These are phyloP conservation scores for Neocatenulostroma microsporum DNA, from an alignment of 2,329 filamentous ascomycete genomes.

Conservation along the genomic window DNA sequence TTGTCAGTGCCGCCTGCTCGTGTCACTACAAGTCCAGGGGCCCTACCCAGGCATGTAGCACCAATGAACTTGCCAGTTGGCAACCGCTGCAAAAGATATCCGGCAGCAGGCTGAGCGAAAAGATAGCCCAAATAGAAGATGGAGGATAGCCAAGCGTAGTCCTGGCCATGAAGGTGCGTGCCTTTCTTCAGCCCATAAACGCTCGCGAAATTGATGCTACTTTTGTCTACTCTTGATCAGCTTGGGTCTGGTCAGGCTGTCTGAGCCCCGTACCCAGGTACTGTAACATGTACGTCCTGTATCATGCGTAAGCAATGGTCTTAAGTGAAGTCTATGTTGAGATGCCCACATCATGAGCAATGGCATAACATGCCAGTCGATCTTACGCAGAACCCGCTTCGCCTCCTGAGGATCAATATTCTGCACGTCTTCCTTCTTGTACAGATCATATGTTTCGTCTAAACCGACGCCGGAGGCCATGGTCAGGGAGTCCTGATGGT, in stretches of 20 bases:
- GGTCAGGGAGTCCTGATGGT: too few relatives aligned
- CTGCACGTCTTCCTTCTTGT: conserved; percentile 1
- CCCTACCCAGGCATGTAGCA: conserved; percentile 13
- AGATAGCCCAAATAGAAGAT: conserved; percentile 45
- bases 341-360: too few relatives aligned
- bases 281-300: conserved; percentile 25
- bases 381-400: conserved; percentile 22
- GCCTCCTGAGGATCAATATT: conserved; percentile 14
- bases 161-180: conserved; percentile 39
- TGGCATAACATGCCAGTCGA: conserved; percentile 24
- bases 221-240: too few relatives aligned
- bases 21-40: too few relatives aligned
- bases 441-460: conserved; percentile 6
- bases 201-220: conserved; percentile 29
- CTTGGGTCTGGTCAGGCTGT: too few relatives aligned
- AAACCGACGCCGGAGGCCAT: too few relatives aligned
- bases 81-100: conserved; percentile 35
- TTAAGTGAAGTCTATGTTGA: too few relatives aligned
- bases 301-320: too few relatives aligned
- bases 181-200: conserved; percentile 41
- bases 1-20: too few relatives aligned
- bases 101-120: conserved; percentile 35
- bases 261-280: too few relatives aligned
- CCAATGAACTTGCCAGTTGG: conserved; percentile 38
- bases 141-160: conserved; percentile 45